Base-by-base conservation (phyloP, 805 yeast species). In the Kluyveromyces wickerhamii region DNA sequence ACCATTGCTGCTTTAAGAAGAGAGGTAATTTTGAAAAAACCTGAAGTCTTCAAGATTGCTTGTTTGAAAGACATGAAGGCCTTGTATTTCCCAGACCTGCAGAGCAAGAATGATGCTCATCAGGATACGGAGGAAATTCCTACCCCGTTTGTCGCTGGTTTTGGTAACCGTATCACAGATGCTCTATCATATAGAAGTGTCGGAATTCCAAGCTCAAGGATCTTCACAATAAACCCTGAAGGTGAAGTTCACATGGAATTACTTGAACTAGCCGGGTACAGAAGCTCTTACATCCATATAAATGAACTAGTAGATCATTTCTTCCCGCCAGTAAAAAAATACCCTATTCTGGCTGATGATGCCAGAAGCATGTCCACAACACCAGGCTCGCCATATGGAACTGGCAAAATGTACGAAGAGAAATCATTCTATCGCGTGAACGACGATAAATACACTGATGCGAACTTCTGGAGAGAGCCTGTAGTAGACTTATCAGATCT, bases 31-130 rank as follows among this genome's bases (percentile, higher is more conserved):
- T 62, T 89, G 52, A 85, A 88, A 45, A 89, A 89, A 53, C 98
- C 98, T 0, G 97, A 92, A 59, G 92, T 92, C n/a, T 92, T 92
- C 67, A 92, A 92, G 52, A 92, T 92, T 88, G 95, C 98, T 1
- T 89, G 97, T 59, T 65, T 92, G 41, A 77, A 79, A 36, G 98
- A 92, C 62, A 78, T 92, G 40, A 75, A 77, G 49, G 71, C 78
- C 29, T 64, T 92, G 14, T 89, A 82, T 58, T 45, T 54, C 32
- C 50, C 40, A 18, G 38, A 41, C 20, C 28, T 28, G 13, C n/a
- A n/a, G n/a, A 35, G 34, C n/a, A 18, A 27, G 9, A 34, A 28
- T 9, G 35, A 36, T 17, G 32, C 34, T 16, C 33, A 37, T 9
- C 38, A 36, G 4, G 62, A 17, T 16, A 21, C 37, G 7, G 66